Conservation (phyloP, 148 eudicot genomes). For the Chenopodium berlandieri region DNA sequence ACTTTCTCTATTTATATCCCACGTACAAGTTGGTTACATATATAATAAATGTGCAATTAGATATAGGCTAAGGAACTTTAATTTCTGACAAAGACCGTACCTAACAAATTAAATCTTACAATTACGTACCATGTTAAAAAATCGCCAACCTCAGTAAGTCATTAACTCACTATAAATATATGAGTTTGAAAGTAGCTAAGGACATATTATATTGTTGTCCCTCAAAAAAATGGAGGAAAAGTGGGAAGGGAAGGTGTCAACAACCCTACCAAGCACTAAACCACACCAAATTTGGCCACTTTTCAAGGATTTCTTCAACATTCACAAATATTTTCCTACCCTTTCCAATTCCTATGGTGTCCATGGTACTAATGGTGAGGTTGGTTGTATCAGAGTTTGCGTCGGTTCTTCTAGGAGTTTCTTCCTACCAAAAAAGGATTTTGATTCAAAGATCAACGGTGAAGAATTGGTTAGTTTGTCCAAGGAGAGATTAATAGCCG, state of each 20-base stretch:
- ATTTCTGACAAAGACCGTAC: too few species aligned
- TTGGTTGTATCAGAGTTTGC: constrained; percentile 68
- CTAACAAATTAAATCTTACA: too few species aligned
- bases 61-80: too few species aligned
- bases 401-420: constrained; percentile 35
- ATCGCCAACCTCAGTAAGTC: too few species aligned
- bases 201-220: too few species aligned
- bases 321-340: constrained; percentile 54
- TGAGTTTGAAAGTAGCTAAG: too few species aligned
- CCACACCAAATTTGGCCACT: constrained; percentile 64
- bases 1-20: too few species aligned
- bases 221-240: constrained; percentile 11
- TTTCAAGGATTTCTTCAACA: constrained; percentile 67
- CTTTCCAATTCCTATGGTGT: constrained; percentile 59
- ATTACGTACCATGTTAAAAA: too few species aligned
- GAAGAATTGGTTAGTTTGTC: constrained; percentile 47
- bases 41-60: too few species aligned
- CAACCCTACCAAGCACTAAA: constrained; percentile 31
- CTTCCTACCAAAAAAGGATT: constrained; percentile 25
- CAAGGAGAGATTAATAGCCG: constrained; percentile 55
- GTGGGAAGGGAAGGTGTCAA: constrained; percentile 60
- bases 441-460: constrained; percentile 12
- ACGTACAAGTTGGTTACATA: too few species aligned
- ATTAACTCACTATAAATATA: too few species aligned
- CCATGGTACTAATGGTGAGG: constrained; percentile 67